A percentile compares a stretch with the other conserved stretches of the same genome.
These are phyloP conservation scores for Hondaea fermentalgiana DNA, from an alignment of 108 stramenopile species.

Conservation along the genomic window DNA sequence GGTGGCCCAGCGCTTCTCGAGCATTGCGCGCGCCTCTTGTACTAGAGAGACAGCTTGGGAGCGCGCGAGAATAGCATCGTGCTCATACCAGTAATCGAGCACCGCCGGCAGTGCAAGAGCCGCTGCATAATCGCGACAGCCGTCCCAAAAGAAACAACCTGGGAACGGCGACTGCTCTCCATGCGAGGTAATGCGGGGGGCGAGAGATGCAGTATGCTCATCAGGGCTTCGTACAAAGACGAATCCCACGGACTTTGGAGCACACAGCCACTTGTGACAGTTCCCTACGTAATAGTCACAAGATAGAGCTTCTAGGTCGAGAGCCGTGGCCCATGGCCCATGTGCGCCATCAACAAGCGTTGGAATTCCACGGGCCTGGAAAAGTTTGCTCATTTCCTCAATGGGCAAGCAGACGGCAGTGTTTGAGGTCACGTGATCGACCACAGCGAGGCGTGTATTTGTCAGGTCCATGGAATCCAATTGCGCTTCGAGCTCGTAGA, in stretches of 20 bases:
- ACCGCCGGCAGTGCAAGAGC: neutral
- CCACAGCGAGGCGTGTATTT: neutral
- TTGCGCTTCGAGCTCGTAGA: neutral
- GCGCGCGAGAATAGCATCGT: neutral
- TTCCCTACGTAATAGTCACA: conserved; percentile 21
- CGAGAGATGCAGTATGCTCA: neutral
- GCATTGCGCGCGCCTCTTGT: neutral
- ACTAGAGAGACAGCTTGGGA: neutral
- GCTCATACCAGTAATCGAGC: neutral
- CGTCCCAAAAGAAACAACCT: neutral
- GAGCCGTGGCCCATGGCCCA: neutral
- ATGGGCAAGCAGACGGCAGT: neutral
- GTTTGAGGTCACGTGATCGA: conserved; percentile 17
- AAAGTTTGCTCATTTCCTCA: no score
- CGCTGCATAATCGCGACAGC: conserved; percentile 9
- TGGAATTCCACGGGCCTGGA: neutral
- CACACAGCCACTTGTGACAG: conserved; percentile 26
- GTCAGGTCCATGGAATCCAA: neutral
- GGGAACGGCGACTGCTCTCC: neutral
- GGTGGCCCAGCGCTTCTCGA: neutral
- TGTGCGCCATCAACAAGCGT: conserved; percentile 26
- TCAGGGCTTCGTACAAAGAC: neutral
- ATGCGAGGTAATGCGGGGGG: neutral
- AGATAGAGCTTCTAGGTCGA: neutral
- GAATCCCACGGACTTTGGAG: neutral